phyloP scores from a whole-genome alignment of 768 basidiomycete species.

The Trametes sanguinea region DNA sequence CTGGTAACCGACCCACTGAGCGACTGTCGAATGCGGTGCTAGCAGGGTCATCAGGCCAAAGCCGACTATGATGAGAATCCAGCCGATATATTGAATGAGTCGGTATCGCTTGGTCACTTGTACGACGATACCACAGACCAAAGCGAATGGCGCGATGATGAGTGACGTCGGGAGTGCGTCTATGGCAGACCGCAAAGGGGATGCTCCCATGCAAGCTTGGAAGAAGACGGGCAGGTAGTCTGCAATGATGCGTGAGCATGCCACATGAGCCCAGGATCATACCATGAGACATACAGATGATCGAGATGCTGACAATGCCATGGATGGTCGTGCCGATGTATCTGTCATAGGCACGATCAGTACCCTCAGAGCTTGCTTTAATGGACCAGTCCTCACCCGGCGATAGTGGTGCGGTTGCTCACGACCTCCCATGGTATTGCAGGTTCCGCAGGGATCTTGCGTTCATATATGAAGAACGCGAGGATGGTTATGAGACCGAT shows the following conservation, averaged over 20 bases:
- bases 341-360: conserved; percentile 19
- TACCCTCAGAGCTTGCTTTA: neutral
- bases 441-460: conserved; percentile 14
- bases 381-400: neutral
- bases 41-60: conserved; percentile 31
- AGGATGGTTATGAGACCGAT: conserved; percentile 38
- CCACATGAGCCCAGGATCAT: neutral
- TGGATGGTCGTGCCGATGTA: conserved; percentile 38
- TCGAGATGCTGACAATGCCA: conserved; percentile 26
- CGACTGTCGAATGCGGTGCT: conserved; percentile 17
- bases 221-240: conserved; percentile 48
- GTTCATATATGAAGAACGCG: conserved; percentile 24
- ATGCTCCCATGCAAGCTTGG: conserved; percentile 43
- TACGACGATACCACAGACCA: conserved; percentile 38
- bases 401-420: neutral
- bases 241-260: neutral
- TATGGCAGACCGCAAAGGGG: conserved; percentile 40
- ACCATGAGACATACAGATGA: conserved; percentile 22
- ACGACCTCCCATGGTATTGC: conserved; percentile 26
- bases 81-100: conserved; percentile 29
- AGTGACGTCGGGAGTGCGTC: conserved; percentile 37
- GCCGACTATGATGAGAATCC: conserved; percentile 13
- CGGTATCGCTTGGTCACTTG: conserved; percentile 36
- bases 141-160: conserved; percentile 38
- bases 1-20: conserved; percentile 33